Conservation (phyloP, 352 stramenopile species). For the Phytophthora fragariaefolia region DNA sequence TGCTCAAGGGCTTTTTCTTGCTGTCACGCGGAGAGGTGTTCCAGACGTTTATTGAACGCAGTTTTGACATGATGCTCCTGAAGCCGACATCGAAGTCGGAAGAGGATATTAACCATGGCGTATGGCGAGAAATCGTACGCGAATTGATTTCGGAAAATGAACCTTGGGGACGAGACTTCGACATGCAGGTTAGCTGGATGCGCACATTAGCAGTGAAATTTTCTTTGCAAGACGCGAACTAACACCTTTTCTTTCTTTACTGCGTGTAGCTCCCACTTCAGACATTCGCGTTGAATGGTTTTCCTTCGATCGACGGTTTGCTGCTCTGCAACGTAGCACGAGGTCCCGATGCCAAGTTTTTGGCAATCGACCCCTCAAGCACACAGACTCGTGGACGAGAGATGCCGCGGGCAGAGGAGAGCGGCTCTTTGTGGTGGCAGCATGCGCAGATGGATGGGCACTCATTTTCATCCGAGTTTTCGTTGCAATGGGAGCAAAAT, state of each 20-base stretch:
- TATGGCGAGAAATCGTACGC: slow-evolving; percentile 63
- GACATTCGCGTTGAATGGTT: slow-evolving; percentile 57
- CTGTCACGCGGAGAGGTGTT: slow-evolving; percentile 74
- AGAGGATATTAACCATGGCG: slow-evolving; percentile 66
- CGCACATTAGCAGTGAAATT: too few relatives aligned
- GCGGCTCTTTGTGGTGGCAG: slow-evolving; percentile 56
- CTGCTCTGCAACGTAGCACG: slow-evolving; percentile 32
- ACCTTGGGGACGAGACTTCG: slow-evolving; percentile 44
- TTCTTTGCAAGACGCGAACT: too few relatives aligned
- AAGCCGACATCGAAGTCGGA: slow-evolving; percentile 61
- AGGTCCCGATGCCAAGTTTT: slow-evolving; percentile 37
- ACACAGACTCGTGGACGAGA: background rate
- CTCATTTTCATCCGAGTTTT: slow-evolving; percentile 54
- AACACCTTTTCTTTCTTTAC: too few relatives aligned
- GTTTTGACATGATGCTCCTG: slow-evolving; percentile 55
- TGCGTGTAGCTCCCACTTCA: slow-evolving; percentile 59
- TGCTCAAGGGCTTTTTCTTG: slow-evolving; percentile 76
- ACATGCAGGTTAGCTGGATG: slow-evolving; percentile 45
- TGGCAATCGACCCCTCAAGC: slow-evolving; percentile 24
- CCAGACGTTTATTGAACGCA: slow-evolving; percentile 75
- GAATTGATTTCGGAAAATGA: slow-evolving; percentile 61
- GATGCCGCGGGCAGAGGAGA: slow-evolving; percentile 19
- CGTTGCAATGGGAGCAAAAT: slow-evolving; percentile 39
- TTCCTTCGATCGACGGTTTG: slow-evolving; percentile 45
- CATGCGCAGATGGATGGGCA: slow-evolving; percentile 48